Evolutionary conservation across 2,329 filamentous ascomycete species (phyloP).

Genomic region (Ceratocystis harringtonii): DNA sequence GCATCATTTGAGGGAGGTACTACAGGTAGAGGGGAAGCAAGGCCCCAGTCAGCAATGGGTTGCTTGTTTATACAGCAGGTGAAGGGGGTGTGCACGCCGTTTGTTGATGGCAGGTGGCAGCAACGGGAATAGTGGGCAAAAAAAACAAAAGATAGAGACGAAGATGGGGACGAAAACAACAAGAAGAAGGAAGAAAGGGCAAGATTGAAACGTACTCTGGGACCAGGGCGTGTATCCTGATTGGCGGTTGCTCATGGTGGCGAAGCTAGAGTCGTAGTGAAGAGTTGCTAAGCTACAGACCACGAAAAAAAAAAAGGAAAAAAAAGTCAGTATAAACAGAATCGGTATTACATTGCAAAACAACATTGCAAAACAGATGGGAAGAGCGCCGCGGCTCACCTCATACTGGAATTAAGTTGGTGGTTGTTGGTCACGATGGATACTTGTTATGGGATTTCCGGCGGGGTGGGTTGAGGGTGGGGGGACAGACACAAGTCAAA

Average conservation of each 20-base stretch:
- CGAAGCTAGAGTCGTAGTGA: constrained; percentile 14
- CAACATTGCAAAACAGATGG: constrained; percentile 5
- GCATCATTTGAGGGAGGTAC: constrained; percentile 12
- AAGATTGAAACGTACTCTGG: constrained; percentile 6
- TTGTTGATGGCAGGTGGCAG: not conserved
- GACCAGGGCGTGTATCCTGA: constrained; percentile 11
- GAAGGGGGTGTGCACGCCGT: not conserved
- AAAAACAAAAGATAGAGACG: not conserved
- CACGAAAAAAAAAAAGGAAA: not conserved
- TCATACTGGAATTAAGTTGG: constrained; percentile 14
- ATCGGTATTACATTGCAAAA: not conserved
- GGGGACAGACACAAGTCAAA: constrained; percentile 11
- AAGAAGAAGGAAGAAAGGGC: constrained; percentile 1
- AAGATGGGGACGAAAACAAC: not conserved
- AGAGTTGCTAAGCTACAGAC: constrained; percentile 11
- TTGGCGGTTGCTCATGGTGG: constrained; percentile 16
- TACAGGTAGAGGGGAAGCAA: not conserved
- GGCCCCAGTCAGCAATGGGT: not conserved
- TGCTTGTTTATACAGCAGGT: not conserved
- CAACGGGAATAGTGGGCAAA: constrained; percentile 2
- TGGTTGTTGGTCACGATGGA: constrained; percentile 4
- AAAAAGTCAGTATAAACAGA: constrained; percentile 10
- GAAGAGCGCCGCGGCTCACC: constrained; percentile 16
- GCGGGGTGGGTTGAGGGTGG: constrained; percentile 4
- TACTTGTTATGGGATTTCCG: constrained; percentile 4